phyloP scores from a whole-genome alignment of 805 yeast species.

The Saccharomycopsis sp. region DNA sequence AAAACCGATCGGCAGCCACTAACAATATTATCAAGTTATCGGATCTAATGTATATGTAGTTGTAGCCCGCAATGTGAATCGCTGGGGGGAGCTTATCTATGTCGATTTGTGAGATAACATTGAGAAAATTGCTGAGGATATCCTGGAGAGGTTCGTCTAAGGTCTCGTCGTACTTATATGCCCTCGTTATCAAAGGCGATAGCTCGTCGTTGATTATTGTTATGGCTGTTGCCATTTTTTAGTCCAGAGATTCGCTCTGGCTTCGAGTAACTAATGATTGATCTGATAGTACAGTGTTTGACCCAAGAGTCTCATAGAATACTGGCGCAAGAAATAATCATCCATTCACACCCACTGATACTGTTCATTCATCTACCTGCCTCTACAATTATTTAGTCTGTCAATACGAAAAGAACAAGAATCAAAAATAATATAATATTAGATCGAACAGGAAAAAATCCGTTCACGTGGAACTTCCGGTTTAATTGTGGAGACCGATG shows the following conservation, averaged over 20 bases:
- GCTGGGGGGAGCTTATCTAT: slow-evolving; percentile 10
- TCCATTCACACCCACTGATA: not conserved
- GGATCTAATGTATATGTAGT: slow-evolving; percentile 15
- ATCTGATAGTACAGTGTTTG: not conserved
- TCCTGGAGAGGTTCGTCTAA: slow-evolving; percentile 14
- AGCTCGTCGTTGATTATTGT: slow-evolving; percentile 20
- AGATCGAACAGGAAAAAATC: slow-evolving; percentile 1
- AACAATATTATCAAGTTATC: slow-evolving; percentile 12
- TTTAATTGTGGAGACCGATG: not conserved
- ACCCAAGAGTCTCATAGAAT: not conserved
- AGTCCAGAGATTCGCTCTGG: not conserved
- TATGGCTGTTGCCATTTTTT: slow-evolving; percentile 20
- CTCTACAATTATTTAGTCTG: not conserved
- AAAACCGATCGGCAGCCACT: slow-evolving; percentile 14
- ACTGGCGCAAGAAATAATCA: not conserved
- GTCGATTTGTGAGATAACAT: slow-evolving; percentile 4
- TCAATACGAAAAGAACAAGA: not conserved
- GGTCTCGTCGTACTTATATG: slow-evolving; percentile 13
- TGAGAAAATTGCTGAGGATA: slow-evolving; percentile 12
- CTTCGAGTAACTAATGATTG: not conserved
- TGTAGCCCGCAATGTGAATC: slow-evolving; percentile 11
- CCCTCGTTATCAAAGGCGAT: slow-evolving; percentile 14
- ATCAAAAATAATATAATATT: not conserved
- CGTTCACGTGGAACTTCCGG: not conserved
- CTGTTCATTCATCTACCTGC: not conserved